These are phyloP conservation scores for Calycina herbarum DNA, from an alignment of 2,329 filamentous ascomycete species.

Conservation along the genomic window DNA sequence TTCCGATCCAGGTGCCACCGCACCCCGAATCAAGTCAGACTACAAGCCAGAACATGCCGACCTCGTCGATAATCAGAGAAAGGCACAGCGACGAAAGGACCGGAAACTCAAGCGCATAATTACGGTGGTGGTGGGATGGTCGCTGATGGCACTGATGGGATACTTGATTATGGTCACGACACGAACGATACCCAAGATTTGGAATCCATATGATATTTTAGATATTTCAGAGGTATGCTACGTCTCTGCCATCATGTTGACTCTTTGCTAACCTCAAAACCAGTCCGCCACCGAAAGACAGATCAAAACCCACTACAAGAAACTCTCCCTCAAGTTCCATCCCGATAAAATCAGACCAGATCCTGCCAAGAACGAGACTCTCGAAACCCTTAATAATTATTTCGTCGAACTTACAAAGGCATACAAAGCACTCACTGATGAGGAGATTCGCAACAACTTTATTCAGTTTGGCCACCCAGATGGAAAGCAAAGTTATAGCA, in stretches of 20 bases:
- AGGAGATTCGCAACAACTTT: slow-evolving; percentile 96
- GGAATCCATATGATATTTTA: slow-evolving; percentile 96
- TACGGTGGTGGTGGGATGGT: slow-evolving; percentile 75
- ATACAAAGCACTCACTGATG: slow-evolving; percentile 96
- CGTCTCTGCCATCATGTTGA: neutral
- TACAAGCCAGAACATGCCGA: slow-evolving; percentile 82
- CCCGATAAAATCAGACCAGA: slow-evolving; percentile 91
- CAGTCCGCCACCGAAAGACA: slow-evolving; percentile 82
- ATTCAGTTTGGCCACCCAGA: slow-evolving; percentile 95
- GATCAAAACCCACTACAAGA: slow-evolving; percentile 90
- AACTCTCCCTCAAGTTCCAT: slow-evolving; percentile 81
- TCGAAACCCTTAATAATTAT: slow-evolving; percentile 78
- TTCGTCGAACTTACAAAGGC: slow-evolving; percentile 97
- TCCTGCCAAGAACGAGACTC: slow-evolving; percentile 81
- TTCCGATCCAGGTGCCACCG: slow-evolving; percentile 74
- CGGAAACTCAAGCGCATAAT: slow-evolving; percentile 82
- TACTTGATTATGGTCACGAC: slow-evolving; percentile 86
- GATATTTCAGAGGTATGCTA: slow-evolving; percentile 73
- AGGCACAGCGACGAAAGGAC: slow-evolving; percentile 86
- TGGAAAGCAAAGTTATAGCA: slow-evolving; percentile 97
- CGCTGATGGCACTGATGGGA: slow-evolving; percentile 82
- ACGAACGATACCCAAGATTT: slow-evolving; percentile 71
- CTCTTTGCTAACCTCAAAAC: slow-evolving; percentile 27
- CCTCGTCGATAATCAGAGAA: slow-evolving; percentile 78
- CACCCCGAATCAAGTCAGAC: slow-evolving; percentile 76